phyloP scores from a whole-genome alignment of 352 stramenopile species.

The Phytophthora europaea region DNA sequence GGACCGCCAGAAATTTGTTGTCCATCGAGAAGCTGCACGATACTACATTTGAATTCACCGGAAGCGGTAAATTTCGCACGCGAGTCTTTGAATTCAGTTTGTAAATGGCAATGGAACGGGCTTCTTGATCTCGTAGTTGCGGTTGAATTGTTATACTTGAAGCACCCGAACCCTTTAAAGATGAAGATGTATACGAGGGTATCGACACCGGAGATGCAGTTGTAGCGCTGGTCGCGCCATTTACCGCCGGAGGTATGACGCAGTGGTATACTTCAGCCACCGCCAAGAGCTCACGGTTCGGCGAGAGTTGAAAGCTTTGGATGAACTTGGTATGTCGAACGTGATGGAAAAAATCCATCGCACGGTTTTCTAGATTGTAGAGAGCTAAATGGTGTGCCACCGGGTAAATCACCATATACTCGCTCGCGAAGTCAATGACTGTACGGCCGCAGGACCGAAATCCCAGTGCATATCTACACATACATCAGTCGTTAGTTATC shows the following conservation, averaged over 20 bases:
- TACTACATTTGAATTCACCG: constrained; percentile 67
- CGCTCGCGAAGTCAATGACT: constrained; percentile 67
- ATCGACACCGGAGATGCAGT: constrained; percentile 8
- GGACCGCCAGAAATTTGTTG: constrained; percentile 81
- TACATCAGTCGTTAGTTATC: neutral
- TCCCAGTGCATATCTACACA: constrained; percentile 57
- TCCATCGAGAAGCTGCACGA: constrained; percentile 77
- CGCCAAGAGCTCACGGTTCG: constrained; percentile 74
- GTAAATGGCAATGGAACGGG: constrained; percentile 76
- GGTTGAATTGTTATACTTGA: constrained; percentile 7
- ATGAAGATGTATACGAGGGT: neutral
- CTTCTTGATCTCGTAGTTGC: constrained; percentile 46
- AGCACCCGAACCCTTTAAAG: constrained; percentile 12
- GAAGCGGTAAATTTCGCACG: constrained; percentile 55
- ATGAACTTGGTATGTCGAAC: constrained; percentile 59
- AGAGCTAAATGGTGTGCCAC: constrained; percentile 72
- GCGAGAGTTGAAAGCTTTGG: constrained; percentile 75
- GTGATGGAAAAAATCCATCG: constrained; percentile 83
- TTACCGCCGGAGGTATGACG: neutral
- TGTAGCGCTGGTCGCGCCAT: neutral
- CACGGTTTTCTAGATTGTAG: constrained; percentile 64
- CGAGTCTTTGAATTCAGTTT: constrained; percentile 52
- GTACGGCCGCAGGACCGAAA: constrained; percentile 52
- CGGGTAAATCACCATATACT: constrained; percentile 71
- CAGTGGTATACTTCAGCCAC: constrained; percentile 70